Conservation (phyloP, 768 basidiomycete genomes). For the Leucogyrophana mollusca region DNA sequence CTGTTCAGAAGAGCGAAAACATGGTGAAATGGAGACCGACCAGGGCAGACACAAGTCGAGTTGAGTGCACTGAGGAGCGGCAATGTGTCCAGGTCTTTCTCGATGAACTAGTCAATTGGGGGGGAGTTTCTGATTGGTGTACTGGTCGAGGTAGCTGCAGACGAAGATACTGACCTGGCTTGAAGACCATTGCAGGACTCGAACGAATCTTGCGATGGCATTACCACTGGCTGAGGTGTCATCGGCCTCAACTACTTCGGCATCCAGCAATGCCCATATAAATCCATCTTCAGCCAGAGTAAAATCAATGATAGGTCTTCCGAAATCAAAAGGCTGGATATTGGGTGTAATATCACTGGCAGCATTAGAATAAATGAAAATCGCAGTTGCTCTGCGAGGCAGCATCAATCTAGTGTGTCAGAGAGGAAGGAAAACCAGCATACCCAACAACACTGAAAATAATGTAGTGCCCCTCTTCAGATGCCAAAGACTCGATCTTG, state of each 20-base stretch:
- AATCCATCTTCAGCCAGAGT: conserved; percentile 32
- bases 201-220: conserved; percentile 21
- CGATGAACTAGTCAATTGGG: conserved; percentile 32
- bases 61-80: conserved; percentile 46
- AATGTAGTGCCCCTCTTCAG: conserved; percentile 37
- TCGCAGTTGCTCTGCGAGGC: conserved; percentile 56
- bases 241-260: conserved; percentile 30
- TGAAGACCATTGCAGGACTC: conserved; percentile 31
- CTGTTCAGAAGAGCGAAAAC: neutral
- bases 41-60: conserved; percentile 40
- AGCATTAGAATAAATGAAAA: conserved; percentile 51
- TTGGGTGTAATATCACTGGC: conserved; percentile 16
- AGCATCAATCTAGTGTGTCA: neutral
- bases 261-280: conserved; percentile 53
- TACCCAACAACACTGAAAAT: conserved; percentile 78
- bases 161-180: conserved; percentile 35
- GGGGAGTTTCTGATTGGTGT: too few species aligned
- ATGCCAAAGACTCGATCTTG: conserved; percentile 49
- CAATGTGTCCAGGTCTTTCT: conserved; percentile 16
- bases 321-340: conserved; percentile 48
- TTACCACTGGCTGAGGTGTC: conserved; percentile 11
- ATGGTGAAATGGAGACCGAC: conserved; percentile 30
- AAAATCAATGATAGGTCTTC: conserved; percentile 62
- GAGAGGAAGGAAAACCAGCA: conserved; percentile 18
- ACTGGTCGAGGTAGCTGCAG: neutral